Evolutionary conservation across 352 stramenopile species (phyloP), one percentile per base, ranked within the genome.

Genomic region (Pythium oligandrum): DNA sequence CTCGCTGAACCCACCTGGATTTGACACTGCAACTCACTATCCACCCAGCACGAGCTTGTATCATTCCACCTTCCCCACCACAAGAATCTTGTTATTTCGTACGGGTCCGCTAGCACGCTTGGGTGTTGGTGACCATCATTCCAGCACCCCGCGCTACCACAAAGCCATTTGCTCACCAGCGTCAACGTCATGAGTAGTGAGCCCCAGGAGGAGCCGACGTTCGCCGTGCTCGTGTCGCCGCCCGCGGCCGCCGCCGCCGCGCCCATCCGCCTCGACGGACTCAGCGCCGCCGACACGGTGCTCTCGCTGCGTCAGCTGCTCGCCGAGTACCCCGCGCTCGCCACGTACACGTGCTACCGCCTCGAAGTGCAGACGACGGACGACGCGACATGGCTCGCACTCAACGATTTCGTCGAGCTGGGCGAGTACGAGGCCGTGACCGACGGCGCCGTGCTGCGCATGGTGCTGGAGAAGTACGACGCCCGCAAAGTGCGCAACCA

Each of bases 371-470:
- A 70, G 44, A 64, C 47, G 11, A 38, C 60, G 2, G 42, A 60
- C 4, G 45, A 56, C 2, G 34, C 36, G 10, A 34, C 54, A 44
- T 82, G 73, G 66, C 37, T 83, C 33, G 43, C 75, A 40, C 68
- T 95, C 26, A 95, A 95, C 36, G 85, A 95, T 63, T 95, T 81
- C 51, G 78, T 92, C 35, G 85, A 95, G 68, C 74, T 95, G 6
- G 78, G 69, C 45, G 85, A 95, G 49, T 93, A 90, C 66, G 77
- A 88, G 47, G 62, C 67, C 33, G 71, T 92, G 36, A 60, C 55
- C n/a, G 75, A 95, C 45, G 73, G 71, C 43, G 66, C 53, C 10
- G 85, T 71, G 53, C 61, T 93, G 48, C 75, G 78, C 45, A 94
- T 95, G 75, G 75, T 91, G 53, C 75, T 91, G 47, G 86, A 95